These are phyloP conservation scores for Trichoderma koningii DNA, from an alignment of 2,329 filamentous ascomycete species.

Conservation along the genomic window DNA sequence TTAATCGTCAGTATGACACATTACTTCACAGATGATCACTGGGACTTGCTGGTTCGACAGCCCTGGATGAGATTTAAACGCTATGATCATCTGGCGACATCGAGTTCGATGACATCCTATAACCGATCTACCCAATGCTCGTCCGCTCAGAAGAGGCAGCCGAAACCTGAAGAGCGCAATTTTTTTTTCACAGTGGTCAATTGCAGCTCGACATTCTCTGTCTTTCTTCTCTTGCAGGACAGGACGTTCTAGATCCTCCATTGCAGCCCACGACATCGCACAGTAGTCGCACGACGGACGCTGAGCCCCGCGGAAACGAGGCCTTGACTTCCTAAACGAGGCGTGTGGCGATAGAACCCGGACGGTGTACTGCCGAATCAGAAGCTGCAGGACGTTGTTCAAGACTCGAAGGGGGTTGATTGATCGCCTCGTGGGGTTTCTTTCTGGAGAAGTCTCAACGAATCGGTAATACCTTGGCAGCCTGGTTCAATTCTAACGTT, in stretches of 20 bases:
- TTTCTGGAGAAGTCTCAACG: neutral
- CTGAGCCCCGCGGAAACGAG: conserved; percentile 2
- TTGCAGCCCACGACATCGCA: neutral
- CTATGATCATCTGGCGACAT: neutral
- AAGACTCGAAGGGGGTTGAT: neutral
- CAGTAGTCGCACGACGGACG: neutral
- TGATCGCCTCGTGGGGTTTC: neutral
- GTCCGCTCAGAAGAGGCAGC: neutral
- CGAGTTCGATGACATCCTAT: neutral
- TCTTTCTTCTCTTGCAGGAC: too few species aligned
- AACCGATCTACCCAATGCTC: too few species aligned
- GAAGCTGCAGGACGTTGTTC: neutral
- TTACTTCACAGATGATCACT: too few species aligned
- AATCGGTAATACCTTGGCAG: neutral
- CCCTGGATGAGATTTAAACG: too few species aligned
- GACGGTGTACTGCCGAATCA: neutral
- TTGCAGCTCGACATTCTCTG: too few species aligned
- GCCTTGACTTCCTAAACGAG: neutral
- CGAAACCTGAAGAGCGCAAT: too few species aligned
- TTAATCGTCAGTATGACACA: too few species aligned
- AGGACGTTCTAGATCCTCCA: too few species aligned
- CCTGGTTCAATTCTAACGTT: too few species aligned
- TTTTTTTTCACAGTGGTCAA: too few species aligned
- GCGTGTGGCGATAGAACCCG: neutral
- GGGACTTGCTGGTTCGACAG: too few species aligned